Evolutionary conservation across 2,329 filamentous ascomycete genomes (phyloP), one percentile per base, ranked within the genome.

Genomic region (Colletotrichum trifolii): DNA sequence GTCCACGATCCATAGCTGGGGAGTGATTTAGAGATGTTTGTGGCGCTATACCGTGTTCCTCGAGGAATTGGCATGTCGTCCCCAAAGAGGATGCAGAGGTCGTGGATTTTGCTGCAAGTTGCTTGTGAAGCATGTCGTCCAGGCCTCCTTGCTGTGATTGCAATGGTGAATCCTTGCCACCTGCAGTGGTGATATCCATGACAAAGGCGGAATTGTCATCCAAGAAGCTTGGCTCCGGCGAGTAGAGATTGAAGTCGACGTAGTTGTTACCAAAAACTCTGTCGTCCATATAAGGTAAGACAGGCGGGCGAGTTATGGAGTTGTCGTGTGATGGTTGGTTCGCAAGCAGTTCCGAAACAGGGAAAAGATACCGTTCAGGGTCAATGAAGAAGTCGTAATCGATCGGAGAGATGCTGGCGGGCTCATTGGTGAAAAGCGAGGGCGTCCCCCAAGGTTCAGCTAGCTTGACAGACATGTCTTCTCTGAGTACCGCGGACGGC

Each of bases 171-270:
- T 52, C 34, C 36, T 15, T 43, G 35, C 39, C 33, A 38, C 40
- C 12, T 36, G 50, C 35, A 42, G 64, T 35, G 35, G 56, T 57
- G 54, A 68, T 68, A 38, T 67, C 70, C 52, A 75, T 70, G 12
- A 74, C 68, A 62, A 73, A 75, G 72, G 78, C 76, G 11, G 69
- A 77, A 48, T 87, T 84, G 64, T 85, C 84, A 60, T 85, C 83
- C 12, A 82, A 76, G 71, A 80, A 80, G 64, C 75, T 78, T 15
- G 82, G 80, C 25, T 76, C 74, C 3, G 85, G 84, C 54, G 84
- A 87, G 76, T 81, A 87, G 13, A 87, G 79, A 71, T 81, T 83
- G 76, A 87, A 87, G 76, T 87, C 85, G 69, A 80, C 75, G 70
- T 87, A 87, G 73, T 83, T 76, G 70, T 75, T 77, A 65, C 72